Evolutionary conservation across 1,139 yeast species (phyloP).

Genomic region (Kluyveromyces sp.): DNA sequence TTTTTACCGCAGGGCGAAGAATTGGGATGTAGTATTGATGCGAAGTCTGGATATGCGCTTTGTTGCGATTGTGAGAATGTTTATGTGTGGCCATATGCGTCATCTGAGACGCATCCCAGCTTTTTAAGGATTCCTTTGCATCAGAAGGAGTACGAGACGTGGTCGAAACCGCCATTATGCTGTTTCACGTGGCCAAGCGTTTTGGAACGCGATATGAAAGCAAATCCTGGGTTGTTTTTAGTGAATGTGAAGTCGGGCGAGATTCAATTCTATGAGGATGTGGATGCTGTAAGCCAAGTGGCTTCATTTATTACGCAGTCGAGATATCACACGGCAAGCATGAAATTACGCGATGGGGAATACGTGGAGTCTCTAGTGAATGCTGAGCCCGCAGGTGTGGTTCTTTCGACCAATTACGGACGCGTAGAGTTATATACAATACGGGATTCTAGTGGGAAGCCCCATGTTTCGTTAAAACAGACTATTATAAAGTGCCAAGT

Average conservation of each 20-base stretch:
- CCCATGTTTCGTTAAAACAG: slow-evolving; percentile 34
- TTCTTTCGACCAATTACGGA: slow-evolving; percentile 64
- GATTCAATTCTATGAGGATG: slow-evolving; percentile 36
- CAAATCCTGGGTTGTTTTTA: slow-evolving; percentile 37
- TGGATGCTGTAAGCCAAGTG: slow-evolving; percentile 32
- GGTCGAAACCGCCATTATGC: slow-evolving; percentile 45
- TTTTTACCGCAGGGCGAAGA: slow-evolving; percentile 7
- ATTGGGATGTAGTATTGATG: slow-evolving; percentile 47
- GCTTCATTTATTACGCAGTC: slow-evolving; percentile 25
- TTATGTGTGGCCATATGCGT: slow-evolving; percentile 63
- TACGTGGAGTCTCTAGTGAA: slow-evolving; percentile 49
- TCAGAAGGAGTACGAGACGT: slow-evolving; percentile 19
- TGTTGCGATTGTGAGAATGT: slow-evolving; percentile 44
- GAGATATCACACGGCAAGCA: slow-evolving; percentile 24
- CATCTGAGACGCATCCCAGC: slow-evolving; percentile 53
- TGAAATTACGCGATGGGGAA: slow-evolving; percentile 46
- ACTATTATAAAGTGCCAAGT: slow-evolving; percentile 28
- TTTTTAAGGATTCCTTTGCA: slow-evolving; percentile 39
- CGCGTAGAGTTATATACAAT: slow-evolving; percentile 55
- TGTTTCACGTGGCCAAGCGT: slow-evolving; percentile 60
- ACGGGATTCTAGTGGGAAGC: slow-evolving; percentile 63
- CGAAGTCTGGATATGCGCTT: slow-evolving; percentile 47
- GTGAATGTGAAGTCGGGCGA: slow-evolving; percentile 40
- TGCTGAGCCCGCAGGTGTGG: slow-evolving; percentile 69
- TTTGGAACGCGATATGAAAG: slow-evolving; percentile 62